A percentile compares a stretch with the other conserved stretches of the same genome.
Conservation (phyloP, 768 basidiomycete species). For the Suillus americanus region DNA sequence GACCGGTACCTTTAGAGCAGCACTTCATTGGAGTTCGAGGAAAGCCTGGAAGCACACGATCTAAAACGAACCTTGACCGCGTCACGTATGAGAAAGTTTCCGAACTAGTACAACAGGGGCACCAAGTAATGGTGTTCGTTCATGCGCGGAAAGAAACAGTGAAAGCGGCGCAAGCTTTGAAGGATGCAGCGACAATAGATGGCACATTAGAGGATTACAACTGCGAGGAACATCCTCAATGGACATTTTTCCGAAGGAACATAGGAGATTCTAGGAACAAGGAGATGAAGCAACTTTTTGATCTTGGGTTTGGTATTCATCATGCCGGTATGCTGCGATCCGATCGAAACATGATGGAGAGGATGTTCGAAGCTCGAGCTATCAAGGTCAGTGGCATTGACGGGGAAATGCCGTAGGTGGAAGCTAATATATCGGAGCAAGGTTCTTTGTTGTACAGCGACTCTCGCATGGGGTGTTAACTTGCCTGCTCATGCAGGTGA, state of each 20-base stretch:
- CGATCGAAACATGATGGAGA: conserved; percentile 94
- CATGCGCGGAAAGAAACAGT: conserved; percentile 98
- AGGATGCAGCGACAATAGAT: conserved; percentile 73
- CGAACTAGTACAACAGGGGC: conserved; percentile 83
- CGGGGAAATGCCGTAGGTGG: neutral
- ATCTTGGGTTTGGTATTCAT: conserved; percentile 92
- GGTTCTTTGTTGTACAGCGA: conserved; percentile 98
- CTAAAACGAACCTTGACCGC: conserved; percentile 83
- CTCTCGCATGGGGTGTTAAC: conserved; percentile 99
- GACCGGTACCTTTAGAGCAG: conserved; percentile 95
- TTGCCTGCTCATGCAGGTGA: conserved; percentile 94
- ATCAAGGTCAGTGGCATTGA: conserved; percentile 68
- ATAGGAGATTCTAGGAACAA: conserved; percentile 85
- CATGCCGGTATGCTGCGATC: conserved; percentile 97
- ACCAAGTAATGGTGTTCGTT: conserved; percentile 99
- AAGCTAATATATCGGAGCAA: conserved; percentile 28
- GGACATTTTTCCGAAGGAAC: conserved; percentile 69
- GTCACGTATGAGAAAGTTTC: conserved; percentile 91
- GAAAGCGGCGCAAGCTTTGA: conserved; percentile 79
- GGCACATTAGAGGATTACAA: conserved; percentile 77
- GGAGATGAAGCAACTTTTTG: conserved; percentile 95
- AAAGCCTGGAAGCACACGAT: conserved; percentile 70
- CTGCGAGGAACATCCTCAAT: conserved; percentile 80
- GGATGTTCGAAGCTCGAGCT: conserved; percentile 84
- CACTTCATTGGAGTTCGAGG: conserved; percentile 95